phyloP scores from a whole-genome alignment of 116 monocot genomes.

The Phalaenopsis hybrid region DNA sequence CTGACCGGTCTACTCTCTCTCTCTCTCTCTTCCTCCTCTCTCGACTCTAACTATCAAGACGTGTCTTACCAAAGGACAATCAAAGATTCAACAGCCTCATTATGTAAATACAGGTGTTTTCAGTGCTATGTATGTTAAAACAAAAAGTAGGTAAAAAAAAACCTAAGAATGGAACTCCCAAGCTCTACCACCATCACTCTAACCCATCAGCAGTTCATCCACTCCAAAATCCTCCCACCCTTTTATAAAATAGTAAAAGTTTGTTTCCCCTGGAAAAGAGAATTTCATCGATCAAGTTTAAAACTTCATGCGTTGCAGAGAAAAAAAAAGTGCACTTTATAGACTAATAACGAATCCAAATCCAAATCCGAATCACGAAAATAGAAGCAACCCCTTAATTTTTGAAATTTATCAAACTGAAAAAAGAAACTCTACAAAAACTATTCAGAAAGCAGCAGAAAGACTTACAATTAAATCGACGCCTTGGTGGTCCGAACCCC shows the following conservation, averaged over 20 bases:
- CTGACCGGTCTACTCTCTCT: too few species aligned
- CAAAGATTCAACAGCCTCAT: too few species aligned
- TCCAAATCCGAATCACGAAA: neutral
- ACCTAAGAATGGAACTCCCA: neutral
- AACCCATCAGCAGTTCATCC: neutral
- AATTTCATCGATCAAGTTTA: neutral
- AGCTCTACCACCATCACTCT: neutral
- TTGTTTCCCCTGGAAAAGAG: neutral
- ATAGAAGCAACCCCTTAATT: neutral
- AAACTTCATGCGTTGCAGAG: neutral
- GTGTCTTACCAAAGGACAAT: too few species aligned
- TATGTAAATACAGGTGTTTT: too few species aligned
- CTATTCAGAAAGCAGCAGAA: neutral
- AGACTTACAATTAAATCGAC: conserved; percentile 33
- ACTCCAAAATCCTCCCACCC: neutral
- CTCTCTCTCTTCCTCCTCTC: too few species aligned
- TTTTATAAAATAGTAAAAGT: neutral
- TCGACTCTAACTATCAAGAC: too few species aligned
- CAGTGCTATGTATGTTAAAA: too few species aligned
- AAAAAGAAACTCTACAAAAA: neutral
- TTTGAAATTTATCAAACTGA: neutral
- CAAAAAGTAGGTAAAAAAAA: too few species aligned
- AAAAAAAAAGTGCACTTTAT: neutral
- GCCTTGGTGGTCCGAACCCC: conserved; percentile 55
- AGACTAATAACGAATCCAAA: neutral